Evolutionary conservation across 1,284 basidiomycete species (phyloP).

Genomic region (Marasmius fiardii): DNA sequence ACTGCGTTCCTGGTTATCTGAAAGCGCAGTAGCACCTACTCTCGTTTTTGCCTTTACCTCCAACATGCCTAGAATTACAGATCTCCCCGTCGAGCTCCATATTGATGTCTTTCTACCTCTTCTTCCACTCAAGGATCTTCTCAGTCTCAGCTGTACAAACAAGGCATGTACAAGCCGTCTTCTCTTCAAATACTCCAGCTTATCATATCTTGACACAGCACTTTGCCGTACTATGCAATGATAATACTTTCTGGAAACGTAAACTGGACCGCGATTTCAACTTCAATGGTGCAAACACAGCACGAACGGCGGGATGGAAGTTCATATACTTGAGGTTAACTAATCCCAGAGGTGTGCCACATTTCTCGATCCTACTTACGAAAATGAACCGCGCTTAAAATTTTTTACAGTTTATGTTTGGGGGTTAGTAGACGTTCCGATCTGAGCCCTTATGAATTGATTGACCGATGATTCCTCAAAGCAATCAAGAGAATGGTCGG

Average conservation of each 20-base stretch:
- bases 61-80: conserved; percentile 35
- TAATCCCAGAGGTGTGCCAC: conserved; percentile 40
- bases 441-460: conserved; percentile 3
- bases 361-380: neutral
- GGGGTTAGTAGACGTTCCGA: conserved; percentile 52
- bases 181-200: neutral
- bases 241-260: conserved; percentile 78
- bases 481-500: conserved; percentile 55
- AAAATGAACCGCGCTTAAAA: neutral
- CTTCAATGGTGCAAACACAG: conserved; percentile 65
- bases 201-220: conserved; percentile 27
- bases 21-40: too few species aligned
- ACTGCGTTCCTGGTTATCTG: too few species aligned
- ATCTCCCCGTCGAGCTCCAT: conserved; percentile 70
- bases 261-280: conserved; percentile 76
- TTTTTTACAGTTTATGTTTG: conserved; percentile 60
- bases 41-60: neutral
- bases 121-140: conserved; percentile 56
- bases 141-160: conserved; percentile 53
- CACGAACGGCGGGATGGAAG: conserved; percentile 73
- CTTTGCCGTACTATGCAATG: conserved; percentile 57
- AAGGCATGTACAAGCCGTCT: conserved; percentile 28
- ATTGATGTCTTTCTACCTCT: conserved; percentile 69
- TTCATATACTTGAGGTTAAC: conserved; percentile 74
- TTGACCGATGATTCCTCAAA: conserved; percentile 24